Base-by-base conservation (phyloP, 176 grass and related monocot genomes). In the Guadua angustifolia region DNA sequence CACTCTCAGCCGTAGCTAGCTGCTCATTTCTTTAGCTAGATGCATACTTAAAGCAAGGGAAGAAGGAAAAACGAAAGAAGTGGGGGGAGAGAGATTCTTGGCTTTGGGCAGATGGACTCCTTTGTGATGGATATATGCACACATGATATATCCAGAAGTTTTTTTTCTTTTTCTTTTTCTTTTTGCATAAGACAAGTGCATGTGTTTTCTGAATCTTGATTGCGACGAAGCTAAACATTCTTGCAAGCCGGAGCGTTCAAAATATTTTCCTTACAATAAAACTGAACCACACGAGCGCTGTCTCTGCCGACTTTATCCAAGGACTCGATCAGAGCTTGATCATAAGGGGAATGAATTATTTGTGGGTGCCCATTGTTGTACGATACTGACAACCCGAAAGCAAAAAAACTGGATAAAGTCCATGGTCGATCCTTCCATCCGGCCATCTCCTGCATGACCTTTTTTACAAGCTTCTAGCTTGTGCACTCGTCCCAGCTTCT, bases 91-190 rank as follows among this genome's bases (percentile, higher is more conserved):
- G 60, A 65, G 58, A 78, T 46, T 35, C 57, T 67, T 40, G 15
- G 77, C 78, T 81, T 74, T 87, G 56, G 13, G 77, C 13, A 19
- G 69, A 74, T 86, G 69, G 83, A 70, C 18, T n/a, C 47, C 46
- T 17, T 4, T 51, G 49, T 17, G 15, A 51, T 51, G 15, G 15
- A 51, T 52, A 52, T 52, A 49, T 49, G 29, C 29, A 29, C 1
- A 29, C 1, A 0, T 3, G 10, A 5, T 50, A 14, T 4, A 14
- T 70, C 22, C 35, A 36, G 1, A 29, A 29, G 29, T 29, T 29
- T 29, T 29, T 29, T 29, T 29, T 36, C 35, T 86, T 29, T 29
- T 29, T 29, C 1, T 29, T 29, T 36, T 46, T 86, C 21, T 59
- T 5, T 52, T 32, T 38, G 44, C 12, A n/a, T 79, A 5, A 12